Evolutionary conservation across 371 early-diverging fungal genomes (phyloP).

Genomic region (Saksenaea vasiformis): DNA sequence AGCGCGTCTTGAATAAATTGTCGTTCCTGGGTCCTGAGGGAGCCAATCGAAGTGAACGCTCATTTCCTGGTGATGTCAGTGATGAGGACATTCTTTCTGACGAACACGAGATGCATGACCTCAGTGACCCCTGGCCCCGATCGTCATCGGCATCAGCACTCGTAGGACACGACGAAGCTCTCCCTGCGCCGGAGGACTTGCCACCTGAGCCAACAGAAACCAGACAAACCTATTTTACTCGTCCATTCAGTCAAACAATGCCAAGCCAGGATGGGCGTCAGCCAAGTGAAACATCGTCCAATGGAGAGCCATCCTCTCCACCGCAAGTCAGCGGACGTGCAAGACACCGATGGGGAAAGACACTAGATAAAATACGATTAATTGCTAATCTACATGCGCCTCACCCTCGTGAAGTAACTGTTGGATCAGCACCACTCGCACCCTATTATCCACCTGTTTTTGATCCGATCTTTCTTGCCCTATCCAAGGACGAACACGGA

Average conservation of each 20-base stretch:
- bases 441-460: constrained; percentile 46
- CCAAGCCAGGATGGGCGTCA: neutral
- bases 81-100: neutral
- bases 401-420: constrained; percentile 4
- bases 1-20: constrained; percentile 26
- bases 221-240: neutral
- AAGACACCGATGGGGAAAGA: constrained; percentile 43
- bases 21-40: constrained; percentile 3
- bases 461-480: constrained; percentile 43
- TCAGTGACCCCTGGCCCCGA: constrained; percentile 4
- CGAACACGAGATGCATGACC: constrained; percentile 4
- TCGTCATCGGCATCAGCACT: neutral
- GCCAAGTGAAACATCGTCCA: neutral
- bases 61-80: neutral
- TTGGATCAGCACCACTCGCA: constrained; percentile 16
- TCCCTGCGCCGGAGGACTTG: neutral
- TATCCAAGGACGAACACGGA: constrained; percentile 37
- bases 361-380: constrained; percentile 43
- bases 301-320: constrained; percentile 1
- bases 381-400: constrained; percentile 35
- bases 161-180: neutral
- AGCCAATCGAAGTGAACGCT: neutral
- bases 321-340: constrained; percentile 17
- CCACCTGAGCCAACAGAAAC: neutral
- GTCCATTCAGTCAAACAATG: constrained; percentile 1